Percentiles rank a stretch among this genome's conserved stretches.
These are phyloP conservation scores for Dothistroma pini DNA, from an alignment of 2,329 filamentous ascomycete genomes.

Conservation along the genomic window DNA sequence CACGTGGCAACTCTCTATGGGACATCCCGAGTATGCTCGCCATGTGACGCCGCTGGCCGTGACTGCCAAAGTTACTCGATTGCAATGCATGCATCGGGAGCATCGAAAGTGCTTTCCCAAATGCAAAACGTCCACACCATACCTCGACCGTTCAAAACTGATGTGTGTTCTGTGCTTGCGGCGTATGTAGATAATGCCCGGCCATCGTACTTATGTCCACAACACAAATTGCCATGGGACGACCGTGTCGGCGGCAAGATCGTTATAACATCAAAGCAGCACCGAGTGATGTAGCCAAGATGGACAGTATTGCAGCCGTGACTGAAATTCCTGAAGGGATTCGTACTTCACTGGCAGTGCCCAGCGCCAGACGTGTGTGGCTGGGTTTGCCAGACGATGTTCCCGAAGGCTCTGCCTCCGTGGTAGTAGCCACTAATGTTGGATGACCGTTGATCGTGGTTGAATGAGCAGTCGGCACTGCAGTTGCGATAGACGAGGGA, in stretches of 20 bases:
- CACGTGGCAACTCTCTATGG: not conserved
- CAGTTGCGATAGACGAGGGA: not conserved
- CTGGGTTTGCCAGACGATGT: slow-evolving; percentile 4
- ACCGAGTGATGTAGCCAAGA: not conserved
- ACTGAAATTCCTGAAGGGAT: not conserved
- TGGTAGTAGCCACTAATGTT: slow-evolving; percentile 3
- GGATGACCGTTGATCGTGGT: slow-evolving; percentile 8
- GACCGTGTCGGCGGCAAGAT: not conserved
- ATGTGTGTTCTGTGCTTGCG: not conserved
- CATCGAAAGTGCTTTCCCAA: too few relatives aligned
- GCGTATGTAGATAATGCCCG: not conserved
- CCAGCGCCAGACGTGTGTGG: slow-evolving; percentile 6
- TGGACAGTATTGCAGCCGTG: not conserved
- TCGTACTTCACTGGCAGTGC: slow-evolving; percentile 1
- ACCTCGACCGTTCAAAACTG: not conserved
- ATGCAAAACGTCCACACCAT: too few relatives aligned
- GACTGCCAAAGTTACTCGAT: not conserved
- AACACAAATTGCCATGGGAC: not conserved
- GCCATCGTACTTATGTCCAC: not conserved
- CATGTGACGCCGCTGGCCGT: not conserved
- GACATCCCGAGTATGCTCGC: not conserved
- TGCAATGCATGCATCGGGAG: not conserved
- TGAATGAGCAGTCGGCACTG: slow-evolving; percentile 4
- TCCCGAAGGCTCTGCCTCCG: not conserved
- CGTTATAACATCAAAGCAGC: not conserved